Conservation (phyloP, 768 basidiomycete genomes). For the Kwoniella europaea region DNA sequence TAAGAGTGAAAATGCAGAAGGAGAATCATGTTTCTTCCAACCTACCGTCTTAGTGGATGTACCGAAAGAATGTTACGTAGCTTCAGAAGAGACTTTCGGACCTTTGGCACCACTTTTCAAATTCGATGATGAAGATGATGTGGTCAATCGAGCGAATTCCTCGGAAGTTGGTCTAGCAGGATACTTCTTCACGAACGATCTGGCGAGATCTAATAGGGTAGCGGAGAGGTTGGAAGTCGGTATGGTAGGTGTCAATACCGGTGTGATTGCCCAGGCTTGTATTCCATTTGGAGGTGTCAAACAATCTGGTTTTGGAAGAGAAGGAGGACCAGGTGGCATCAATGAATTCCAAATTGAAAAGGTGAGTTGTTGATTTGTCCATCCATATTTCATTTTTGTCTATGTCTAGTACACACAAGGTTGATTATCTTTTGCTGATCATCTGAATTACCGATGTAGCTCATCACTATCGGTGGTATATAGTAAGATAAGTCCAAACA, state of each 20-base stretch:
- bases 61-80: slow-evolving; percentile 57
- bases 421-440: not conserved
- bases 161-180: slow-evolving; percentile 88
- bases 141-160: slow-evolving; percentile 75
- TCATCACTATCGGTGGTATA: slow-evolving; percentile 22
- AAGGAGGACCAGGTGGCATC: slow-evolving; percentile 22
- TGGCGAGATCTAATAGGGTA: slow-evolving; percentile 89
- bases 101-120: slow-evolving; percentile 67
- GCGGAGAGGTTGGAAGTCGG: slow-evolving; percentile 93
- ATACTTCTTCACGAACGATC: slow-evolving; percentile 86
- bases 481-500: not conserved
- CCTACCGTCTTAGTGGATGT: slow-evolving; percentile 22
- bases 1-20: not conserved
- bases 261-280: slow-evolving; percentile 46
- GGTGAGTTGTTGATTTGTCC: not conserved
- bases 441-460: too few species aligned
- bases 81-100: slow-evolving; percentile 91
- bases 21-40: slow-evolving; percentile 22
- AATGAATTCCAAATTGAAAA: slow-evolving; percentile 21
- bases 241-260: slow-evolving; percentile 64
- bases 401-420: too few species aligned
- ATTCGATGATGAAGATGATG: slow-evolving; percentile 94
- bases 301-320: slow-evolving; percentile 28
- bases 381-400: too few species aligned
- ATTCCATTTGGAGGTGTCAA: slow-evolving; percentile 30